phyloP scores from a whole-genome alignment of 2,329 filamentous ascomycete species.

The Immersiporthe knoxdaviesiana region DNA sequence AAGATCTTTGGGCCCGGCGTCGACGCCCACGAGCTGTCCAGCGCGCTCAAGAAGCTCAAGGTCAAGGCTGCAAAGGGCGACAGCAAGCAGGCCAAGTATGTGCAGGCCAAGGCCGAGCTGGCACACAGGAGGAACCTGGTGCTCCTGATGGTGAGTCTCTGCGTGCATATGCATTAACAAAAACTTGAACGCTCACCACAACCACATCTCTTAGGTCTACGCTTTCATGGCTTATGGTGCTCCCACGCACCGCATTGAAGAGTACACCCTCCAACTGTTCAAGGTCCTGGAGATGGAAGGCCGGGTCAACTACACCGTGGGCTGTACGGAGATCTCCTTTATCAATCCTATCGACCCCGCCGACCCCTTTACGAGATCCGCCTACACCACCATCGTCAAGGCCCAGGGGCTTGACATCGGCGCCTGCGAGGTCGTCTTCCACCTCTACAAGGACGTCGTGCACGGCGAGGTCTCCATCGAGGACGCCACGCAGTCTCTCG shows the following conservation, averaged over 20 bases:
- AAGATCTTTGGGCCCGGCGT: slow-evolving; percentile 26
- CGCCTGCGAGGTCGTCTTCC: slow-evolving; percentile 28
- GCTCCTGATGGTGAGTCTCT: slow-evolving; percentile 21
- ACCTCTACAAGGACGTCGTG: slow-evolving; percentile 30
- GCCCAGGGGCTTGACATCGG: slow-evolving; percentile 31
- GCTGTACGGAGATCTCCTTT: slow-evolving; percentile 30
- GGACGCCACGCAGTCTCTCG: slow-evolving; percentile 24
- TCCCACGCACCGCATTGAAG: slow-evolving; percentile 29
- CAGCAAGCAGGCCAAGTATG: slow-evolving; percentile 23
- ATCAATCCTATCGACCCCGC: slow-evolving; percentile 25
- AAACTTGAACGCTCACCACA: no score
- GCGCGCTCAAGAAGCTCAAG: slow-evolving; percentile 25
- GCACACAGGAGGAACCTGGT: slow-evolving; percentile 28
- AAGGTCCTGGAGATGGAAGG: slow-evolving; percentile 30
- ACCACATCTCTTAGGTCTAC: slow-evolving; percentile 24
- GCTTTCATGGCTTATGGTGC: slow-evolving; percentile 29
- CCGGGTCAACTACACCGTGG: slow-evolving; percentile 30
- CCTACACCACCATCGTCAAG: slow-evolving; percentile 30
- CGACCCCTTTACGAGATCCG: slow-evolving; percentile 28
- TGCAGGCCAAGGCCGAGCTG: slow-evolving; percentile 27
- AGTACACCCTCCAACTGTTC: slow-evolving; percentile 28
- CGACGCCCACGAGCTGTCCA: slow-evolving; percentile 25
- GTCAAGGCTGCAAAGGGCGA: slow-evolving; percentile 20
- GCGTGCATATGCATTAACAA: no score
- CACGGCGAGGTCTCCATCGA: slow-evolving; percentile 26